Percentiles rank a stretch among this genome's conserved stretches.
These are phyloP conservation scores for Cutaneotrichosporon dermatis DNA, from an alignment of 1,284 basidiomycete species.

Conservation along the genomic window DNA sequence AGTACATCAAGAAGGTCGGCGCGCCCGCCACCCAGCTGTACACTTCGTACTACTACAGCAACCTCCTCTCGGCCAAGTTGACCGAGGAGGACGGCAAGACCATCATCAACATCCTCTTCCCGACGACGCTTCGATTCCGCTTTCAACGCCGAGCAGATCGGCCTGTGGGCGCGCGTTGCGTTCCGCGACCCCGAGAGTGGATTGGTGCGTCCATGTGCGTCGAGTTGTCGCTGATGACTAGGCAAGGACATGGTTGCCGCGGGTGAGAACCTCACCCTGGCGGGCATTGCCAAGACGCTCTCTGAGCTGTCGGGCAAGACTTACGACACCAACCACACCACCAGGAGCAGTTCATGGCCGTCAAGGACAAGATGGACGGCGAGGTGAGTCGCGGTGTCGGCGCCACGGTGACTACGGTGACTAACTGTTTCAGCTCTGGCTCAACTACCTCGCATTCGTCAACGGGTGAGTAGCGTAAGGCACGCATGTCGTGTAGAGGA, in stretches of 20 bases:
- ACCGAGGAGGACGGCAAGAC: constrained; percentile 11
- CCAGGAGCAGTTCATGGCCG: constrained; percentile 10
- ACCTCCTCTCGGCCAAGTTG: constrained; percentile 6
- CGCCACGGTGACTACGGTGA: too few species aligned
- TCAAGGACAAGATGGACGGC: constrained; percentile 4
- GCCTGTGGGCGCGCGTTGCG: constrained; percentile 30
- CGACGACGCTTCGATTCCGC: constrained; percentile 25
- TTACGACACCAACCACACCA: constrained; percentile 4
- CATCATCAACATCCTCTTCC: constrained; percentile 22
- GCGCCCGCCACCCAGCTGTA: constrained; percentile 24
- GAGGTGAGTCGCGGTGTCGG: constrained; percentile 1
- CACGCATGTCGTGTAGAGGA: too few species aligned
- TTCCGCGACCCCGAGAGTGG: constrained; percentile 32
- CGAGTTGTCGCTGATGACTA: not conserved
- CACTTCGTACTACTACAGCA: constrained; percentile 17
- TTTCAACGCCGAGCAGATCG: constrained; percentile 32
- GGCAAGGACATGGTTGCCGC: constrained; percentile 18
- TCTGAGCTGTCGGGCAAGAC: constrained; percentile 7
- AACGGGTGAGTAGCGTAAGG: constrained; percentile 6
- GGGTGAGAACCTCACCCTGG: constrained; percentile 13
- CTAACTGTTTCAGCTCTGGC: constrained; percentile 9
- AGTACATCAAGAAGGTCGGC: constrained; percentile 23
- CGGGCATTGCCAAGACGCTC: constrained; percentile 7
- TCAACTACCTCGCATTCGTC: constrained; percentile 21
- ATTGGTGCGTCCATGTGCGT: constrained; percentile 23